These are phyloP conservation scores for Chlamydomonas reinhardtii DNA, from an alignment of 163 green algal genomes.

Conservation along the genomic window DNA sequence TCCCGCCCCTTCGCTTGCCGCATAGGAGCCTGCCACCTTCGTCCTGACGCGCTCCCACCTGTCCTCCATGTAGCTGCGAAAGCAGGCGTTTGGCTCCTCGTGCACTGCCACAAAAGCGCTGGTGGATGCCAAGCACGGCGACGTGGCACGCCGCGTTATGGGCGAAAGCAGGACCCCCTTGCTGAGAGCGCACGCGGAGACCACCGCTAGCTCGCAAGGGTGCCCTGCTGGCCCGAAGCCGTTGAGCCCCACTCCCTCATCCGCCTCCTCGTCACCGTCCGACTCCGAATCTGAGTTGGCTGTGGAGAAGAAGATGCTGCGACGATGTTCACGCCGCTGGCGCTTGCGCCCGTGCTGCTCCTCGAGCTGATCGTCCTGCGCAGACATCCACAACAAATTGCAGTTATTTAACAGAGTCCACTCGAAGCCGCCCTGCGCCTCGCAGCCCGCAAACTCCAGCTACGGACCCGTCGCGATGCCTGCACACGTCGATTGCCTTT, in stretches of 20 bases:
- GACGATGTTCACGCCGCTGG: neutral
- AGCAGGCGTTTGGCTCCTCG: slow-evolving; percentile 35
- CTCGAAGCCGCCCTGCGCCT: too few relatives aligned
- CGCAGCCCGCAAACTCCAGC: too few relatives aligned
- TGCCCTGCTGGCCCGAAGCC: neutral
- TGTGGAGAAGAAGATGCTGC: slow-evolving; percentile 26
- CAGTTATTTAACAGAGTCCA: too few relatives aligned
- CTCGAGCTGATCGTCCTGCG: neutral
- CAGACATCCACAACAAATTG: neutral
- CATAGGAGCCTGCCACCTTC: too few relatives aligned
- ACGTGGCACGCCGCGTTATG: slow-evolving; percentile 9
- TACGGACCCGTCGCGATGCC: neutral
- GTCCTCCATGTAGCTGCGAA: slow-evolving; percentile 46
- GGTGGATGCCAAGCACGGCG: neutral
- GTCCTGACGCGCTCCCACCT: neutral
- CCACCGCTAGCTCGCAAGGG: neutral
- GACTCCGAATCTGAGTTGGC: slow-evolving; percentile 17
- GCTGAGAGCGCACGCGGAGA: neutral
- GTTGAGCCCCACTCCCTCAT: neutral
- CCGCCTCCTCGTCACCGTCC: slow-evolving; percentile 9
- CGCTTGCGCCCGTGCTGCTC: slow-evolving; percentile 26
- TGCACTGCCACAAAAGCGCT: slow-evolving; percentile 15
- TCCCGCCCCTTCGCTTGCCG: neutral
- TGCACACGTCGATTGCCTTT: neutral
- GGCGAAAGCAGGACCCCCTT: slow-evolving; percentile 16